Evolutionary conservation across 2,329 filamentous ascomycete genomes (phyloP).

Genomic region (Dothidotthia symphoricarpi): DNA sequence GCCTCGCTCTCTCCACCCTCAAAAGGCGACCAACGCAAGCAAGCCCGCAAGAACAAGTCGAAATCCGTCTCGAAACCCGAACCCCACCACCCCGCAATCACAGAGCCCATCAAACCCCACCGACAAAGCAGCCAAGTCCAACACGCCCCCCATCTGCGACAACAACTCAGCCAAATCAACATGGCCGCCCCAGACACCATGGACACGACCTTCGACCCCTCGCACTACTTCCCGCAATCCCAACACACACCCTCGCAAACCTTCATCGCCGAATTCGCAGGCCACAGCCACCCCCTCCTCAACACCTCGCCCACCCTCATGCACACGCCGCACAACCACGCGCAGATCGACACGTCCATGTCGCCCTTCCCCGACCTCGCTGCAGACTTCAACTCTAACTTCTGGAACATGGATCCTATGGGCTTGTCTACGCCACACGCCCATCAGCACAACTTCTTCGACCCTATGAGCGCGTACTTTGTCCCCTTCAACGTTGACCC

Average conservation of each 20-base stretch:
- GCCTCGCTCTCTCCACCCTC: constrained; percentile 69
- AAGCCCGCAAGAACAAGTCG: constrained; percentile 47
- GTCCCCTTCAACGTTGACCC: constrained; percentile 91
- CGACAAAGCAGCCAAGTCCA: constrained; percentile 22
- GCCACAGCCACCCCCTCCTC: constrained; percentile 45
- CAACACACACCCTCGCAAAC: constrained; percentile 28
- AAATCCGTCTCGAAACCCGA: constrained; percentile 36
- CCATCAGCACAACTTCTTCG: constrained; percentile 29
- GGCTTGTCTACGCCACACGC: constrained; percentile 16
- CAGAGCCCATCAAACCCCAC: constrained; percentile 24
- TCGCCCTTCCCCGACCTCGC: constrained; percentile 37
- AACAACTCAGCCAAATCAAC: constrained; percentile 31
- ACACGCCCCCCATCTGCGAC: constrained; percentile 23
- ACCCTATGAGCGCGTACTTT: constrained; percentile 72
- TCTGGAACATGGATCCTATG: constrained; percentile 38
- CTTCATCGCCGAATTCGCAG: constrained; percentile 48
- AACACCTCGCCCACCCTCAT: constrained; percentile 32
- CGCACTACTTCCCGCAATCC: constrained; percentile 28
- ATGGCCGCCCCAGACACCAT: constrained; percentile 34
- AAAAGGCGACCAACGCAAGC: constrained; percentile 51
- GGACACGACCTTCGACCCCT: constrained; percentile 27
- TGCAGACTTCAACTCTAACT: constrained; percentile 31
- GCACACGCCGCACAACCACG: constrained; percentile 30
- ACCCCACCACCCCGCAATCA: constrained; percentile 16
- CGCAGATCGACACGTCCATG: constrained; percentile 25